Conservation (phyloP, 768 basidiomycete genomes). For the Lactifluus echinatus region DNA sequence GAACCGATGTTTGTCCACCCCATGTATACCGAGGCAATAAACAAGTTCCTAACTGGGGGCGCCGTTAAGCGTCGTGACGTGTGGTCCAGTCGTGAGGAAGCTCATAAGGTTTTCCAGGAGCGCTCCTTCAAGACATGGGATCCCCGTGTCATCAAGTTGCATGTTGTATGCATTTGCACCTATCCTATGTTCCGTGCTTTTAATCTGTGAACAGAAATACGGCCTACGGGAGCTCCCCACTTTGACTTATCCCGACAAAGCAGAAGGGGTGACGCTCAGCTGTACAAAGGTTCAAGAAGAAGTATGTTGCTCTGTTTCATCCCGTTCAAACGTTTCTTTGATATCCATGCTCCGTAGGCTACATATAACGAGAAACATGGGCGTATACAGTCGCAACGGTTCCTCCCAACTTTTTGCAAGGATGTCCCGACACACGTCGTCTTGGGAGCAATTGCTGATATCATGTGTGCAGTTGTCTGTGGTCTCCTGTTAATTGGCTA, state of each 20-base stretch:
- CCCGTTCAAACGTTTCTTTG: neutral
- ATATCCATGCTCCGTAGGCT: neutral
- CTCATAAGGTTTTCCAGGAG: conserved; percentile 33
- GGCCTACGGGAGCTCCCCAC: conserved; percentile 38
- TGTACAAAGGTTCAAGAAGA: conserved; percentile 41
- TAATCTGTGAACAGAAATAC: conserved; percentile 28
- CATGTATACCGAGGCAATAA: neutral
- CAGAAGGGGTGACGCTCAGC: conserved; percentile 40
- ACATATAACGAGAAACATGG: conserved; percentile 7
- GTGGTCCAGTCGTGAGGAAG: conserved; percentile 45
- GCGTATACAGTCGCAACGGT: neutral
- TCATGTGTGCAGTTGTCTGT: neutral
- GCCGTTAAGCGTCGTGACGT: conserved; percentile 38
- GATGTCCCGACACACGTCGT: conserved; percentile 15
- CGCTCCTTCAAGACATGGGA: conserved; percentile 43
- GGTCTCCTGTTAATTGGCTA: no score
- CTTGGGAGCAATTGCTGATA: conserved; percentile 13
- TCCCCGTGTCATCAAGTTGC: conserved; percentile 36
- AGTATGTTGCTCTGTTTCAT: conserved; percentile 8
- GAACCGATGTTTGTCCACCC: conserved; percentile 37
- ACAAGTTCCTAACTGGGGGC: conserved; percentile 25
- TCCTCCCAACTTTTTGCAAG: conserved; percentile 15
- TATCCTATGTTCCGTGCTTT: neutral
- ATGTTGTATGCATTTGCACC: conserved; percentile 30
- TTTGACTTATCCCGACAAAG: conserved; percentile 33